Evolutionary conservation across 176 grass and related monocot species (phyloP).

Genomic region (Musa acuminata): DNA sequence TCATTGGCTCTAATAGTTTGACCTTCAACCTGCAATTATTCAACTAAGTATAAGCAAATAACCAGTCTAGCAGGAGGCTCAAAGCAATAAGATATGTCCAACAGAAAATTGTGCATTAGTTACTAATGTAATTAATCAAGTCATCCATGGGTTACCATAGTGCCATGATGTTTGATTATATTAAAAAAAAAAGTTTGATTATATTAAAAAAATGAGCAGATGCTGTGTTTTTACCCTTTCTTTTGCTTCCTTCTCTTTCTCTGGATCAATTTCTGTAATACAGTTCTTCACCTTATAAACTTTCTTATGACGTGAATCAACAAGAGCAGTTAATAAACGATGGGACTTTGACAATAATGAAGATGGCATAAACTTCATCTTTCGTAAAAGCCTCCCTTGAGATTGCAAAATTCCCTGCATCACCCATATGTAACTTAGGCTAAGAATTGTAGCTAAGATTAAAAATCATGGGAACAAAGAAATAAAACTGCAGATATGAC

Average conservation of each 20-base stretch:
- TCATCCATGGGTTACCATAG: too few relatives aligned
- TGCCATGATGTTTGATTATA: too few relatives aligned
- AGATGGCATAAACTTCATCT: constrained; percentile 99
- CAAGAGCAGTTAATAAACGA: constrained; percentile 78
- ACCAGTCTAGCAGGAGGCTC: neutral
- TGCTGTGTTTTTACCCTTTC: constrained; percentile 55
- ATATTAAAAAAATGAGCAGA: neutral
- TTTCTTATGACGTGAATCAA: constrained; percentile 96
- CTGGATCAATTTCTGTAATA: constrained; percentile 77
- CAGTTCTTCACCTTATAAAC: constrained; percentile 93
- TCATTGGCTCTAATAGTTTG: constrained; percentile 73
- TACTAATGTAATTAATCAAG: neutral
- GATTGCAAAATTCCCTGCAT: constrained; percentile 88
- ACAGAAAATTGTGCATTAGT: neutral
- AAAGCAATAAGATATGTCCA: neutral
- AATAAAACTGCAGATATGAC: neutral
- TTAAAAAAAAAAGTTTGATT: neutral
- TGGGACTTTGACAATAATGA: constrained; percentile 90
- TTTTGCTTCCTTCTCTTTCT: constrained; percentile 70
- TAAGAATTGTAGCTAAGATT: too few relatives aligned
- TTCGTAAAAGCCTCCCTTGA: constrained; percentile 80
- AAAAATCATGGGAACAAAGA: neutral
- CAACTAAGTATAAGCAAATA: neutral
- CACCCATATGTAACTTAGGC: neutral
- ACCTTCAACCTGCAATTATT: constrained; percentile 37